A percentile compares a stretch with the other conserved stretches of the same genome.
Conservation (phyloP, 768 basidiomycete species). For the Mycena albidolilacea region DNA sequence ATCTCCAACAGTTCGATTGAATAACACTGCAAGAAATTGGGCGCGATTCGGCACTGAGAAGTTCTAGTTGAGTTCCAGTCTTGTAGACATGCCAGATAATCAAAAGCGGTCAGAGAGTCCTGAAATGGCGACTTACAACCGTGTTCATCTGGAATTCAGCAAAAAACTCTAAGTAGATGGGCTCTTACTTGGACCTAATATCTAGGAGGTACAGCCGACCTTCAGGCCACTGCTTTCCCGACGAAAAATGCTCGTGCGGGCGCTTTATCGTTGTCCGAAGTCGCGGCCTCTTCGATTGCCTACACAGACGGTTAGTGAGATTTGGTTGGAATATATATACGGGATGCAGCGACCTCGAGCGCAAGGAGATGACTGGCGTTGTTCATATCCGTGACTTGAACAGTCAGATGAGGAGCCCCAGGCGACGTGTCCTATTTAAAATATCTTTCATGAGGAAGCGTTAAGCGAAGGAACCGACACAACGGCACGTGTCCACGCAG, state of each 20-base stretch:
- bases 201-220: no score
- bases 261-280: not conserved
- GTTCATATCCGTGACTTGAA: not conserved
- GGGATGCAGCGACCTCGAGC: not conserved
- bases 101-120: no score
- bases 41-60: no score
- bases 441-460: no score
- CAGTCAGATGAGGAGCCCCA: not conserved
- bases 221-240: not conserved
- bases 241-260: not conserved
- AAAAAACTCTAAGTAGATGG: no score
- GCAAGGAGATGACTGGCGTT: not conserved
- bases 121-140: no score
- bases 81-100: no score
- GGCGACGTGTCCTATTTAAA: not conserved
- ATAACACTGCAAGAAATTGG: no score
- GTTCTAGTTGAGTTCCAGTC: no score
- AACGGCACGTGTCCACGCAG: constrained; percentile 79
- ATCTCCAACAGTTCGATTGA: no score
- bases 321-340: not conserved
- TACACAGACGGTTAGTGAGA: not conserved
- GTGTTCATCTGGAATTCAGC: no score
- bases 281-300: not conserved
- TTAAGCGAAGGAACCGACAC: constrained; percentile 43
- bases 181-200: no score